A percentile compares a stretch with the other conserved stretches of the same genome.
Evolutionary conservation across 208 protist genomes (phyloP).

Genomic region (Naegleria lovaniensis): DNA sequence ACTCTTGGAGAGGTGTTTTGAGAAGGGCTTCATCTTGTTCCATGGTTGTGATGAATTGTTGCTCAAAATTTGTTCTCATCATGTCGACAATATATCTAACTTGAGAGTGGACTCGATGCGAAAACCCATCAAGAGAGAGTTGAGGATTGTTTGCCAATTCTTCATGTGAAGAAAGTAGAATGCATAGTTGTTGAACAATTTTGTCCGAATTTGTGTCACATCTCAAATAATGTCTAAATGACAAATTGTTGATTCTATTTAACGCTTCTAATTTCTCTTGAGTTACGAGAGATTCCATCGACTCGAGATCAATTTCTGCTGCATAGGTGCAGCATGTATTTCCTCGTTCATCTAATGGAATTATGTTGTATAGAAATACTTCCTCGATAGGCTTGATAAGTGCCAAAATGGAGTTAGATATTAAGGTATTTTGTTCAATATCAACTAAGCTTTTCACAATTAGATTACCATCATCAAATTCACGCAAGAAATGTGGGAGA

Average conservation of each 20-base stretch:
- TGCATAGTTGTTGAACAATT: neutral
- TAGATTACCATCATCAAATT: neutral
- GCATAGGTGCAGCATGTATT: too few relatives aligned
- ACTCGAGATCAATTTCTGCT: neutral
- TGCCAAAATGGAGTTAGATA: neutral
- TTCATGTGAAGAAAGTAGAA: neutral
- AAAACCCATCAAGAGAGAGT: too few relatives aligned
- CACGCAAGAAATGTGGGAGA: neutral
- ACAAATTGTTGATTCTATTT: neutral
- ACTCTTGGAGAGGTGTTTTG: too few relatives aligned
- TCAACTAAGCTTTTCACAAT: neutral
- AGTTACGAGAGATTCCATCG: neutral
- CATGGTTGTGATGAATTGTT: too few relatives aligned
- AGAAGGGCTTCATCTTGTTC: too few relatives aligned
- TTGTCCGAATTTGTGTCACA: neutral
- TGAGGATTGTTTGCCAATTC: too few relatives aligned
- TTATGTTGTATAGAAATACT: neutral
- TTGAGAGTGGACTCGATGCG: too few relatives aligned
- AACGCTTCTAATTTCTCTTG: neutral
- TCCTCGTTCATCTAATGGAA: neutral
- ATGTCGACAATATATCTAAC: too few relatives aligned
- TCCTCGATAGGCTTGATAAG: neutral
- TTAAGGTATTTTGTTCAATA: neutral
- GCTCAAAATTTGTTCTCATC: too few relatives aligned
- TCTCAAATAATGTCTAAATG: neutral